Evolutionary conservation across 164 flowering plant species (phyloP).

Genomic region (Vitis amurensis): DNA sequence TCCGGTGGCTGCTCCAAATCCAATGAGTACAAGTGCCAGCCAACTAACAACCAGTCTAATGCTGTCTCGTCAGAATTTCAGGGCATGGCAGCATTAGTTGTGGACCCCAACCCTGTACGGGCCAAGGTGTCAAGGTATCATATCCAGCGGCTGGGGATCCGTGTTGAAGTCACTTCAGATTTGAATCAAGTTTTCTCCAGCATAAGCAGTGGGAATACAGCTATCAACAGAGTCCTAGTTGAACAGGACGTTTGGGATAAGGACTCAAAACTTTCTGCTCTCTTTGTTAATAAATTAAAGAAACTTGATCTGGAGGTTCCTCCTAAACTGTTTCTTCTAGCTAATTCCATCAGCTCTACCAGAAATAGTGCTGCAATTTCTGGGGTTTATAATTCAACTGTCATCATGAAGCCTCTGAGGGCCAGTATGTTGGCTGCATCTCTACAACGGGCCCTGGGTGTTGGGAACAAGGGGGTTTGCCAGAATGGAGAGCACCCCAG

Average conservation of each 20-base stretch:
- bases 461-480: slow-evolving; percentile 47
- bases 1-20: slow-evolving; percentile 35
- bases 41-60: slow-evolving; percentile 36
- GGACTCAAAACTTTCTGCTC: slow-evolving; percentile 28
- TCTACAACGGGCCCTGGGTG: slow-evolving; percentile 72
- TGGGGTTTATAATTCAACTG: slow-evolving; percentile 31
- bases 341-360: slow-evolving; percentile 42
- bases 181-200: slow-evolving; percentile 35
- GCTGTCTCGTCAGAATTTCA: slow-evolving; percentile 49
- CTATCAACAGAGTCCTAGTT: slow-evolving; percentile 53
- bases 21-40: slow-evolving; percentile 39
- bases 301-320: slow-evolving; percentile 22
- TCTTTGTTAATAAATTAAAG: slow-evolving; percentile 33
- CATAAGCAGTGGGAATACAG: slow-evolving; percentile 25
- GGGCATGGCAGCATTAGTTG: slow-evolving; percentile 70
- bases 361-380: slow-evolving; percentile 20
- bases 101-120: slow-evolving; percentile 67
- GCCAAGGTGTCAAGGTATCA: slow-evolving; percentile 81
- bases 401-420: slow-evolving; percentile 82
- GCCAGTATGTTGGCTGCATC: slow-evolving; percentile 82
- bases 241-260: slow-evolving; percentile 81
- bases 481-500: slow-evolving; percentile 48
- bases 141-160: slow-evolving; percentile 81
- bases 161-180: slow-evolving; percentile 54
- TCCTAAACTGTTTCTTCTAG: slow-evolving; percentile 66